A percentile compares a stretch with the other conserved stretches of the same genome.
Evolutionary conservation across 2,329 filamentous ascomycete genomes (phyloP).

Genomic region (Ophiognomonia clavigignenti-juglandacearum): DNA sequence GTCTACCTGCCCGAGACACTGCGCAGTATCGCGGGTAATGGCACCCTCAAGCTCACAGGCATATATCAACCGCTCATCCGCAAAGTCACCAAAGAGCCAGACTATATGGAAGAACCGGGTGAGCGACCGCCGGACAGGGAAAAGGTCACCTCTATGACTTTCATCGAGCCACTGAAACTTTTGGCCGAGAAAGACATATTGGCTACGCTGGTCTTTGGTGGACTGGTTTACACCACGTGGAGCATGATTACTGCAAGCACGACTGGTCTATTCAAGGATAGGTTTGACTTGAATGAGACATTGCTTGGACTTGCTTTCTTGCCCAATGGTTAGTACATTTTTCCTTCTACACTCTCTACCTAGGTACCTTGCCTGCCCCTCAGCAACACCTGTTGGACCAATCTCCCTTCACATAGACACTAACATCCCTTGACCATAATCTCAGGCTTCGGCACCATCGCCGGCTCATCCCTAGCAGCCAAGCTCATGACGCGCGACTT

Average conservation of each 20-base stretch:
- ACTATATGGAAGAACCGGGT: too few species aligned
- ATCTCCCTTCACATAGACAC: too few species aligned
- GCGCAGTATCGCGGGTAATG: constrained; percentile 32
- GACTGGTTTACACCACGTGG: constrained; percentile 41
- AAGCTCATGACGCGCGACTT: constrained; percentile 37
- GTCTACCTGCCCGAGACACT: constrained; percentile 26
- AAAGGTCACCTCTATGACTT: constrained; percentile 27
- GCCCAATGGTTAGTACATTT: constrained; percentile 19
- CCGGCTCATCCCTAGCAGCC: constrained; percentile 35
- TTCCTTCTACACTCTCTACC: too few species aligned
- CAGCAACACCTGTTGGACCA: too few species aligned
- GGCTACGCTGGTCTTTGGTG: constrained; percentile 36
- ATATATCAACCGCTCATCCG: constrained; percentile 37
- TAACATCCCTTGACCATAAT: too few species aligned
- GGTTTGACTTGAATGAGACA: constrained; percentile 21
- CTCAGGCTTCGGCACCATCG: constrained; percentile 32
- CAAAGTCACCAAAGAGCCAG: too few species aligned
- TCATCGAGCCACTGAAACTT: constrained; percentile 34
- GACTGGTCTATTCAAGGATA: constrained; percentile 24
- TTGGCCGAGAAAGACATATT: constrained; percentile 42
- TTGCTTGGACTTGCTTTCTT: constrained; percentile 23
- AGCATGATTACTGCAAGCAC: constrained; percentile 43
- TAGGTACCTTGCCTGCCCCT: too few species aligned
- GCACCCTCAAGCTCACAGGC: constrained; percentile 30
- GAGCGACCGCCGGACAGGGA: too few species aligned